phyloP scores from a whole-genome alignment of 2,329 filamentous ascomycete species.

The Fusarium sp. region DNA sequence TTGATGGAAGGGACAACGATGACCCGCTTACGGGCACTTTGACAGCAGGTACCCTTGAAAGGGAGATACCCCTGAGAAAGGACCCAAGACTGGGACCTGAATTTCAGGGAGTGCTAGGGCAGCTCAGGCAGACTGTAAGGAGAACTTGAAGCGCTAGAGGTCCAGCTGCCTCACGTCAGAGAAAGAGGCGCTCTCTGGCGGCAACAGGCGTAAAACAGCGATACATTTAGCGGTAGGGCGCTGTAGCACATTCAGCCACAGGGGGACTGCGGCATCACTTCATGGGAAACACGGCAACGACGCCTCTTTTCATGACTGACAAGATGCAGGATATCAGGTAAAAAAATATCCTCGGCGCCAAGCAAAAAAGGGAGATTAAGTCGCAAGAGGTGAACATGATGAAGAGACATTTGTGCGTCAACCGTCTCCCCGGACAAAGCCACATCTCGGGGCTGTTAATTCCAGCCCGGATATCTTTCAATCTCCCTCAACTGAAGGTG shows the following conservation, averaged over 20 bases:
- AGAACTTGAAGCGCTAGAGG: background rate
- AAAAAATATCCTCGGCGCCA: conserved; percentile 8
- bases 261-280: conserved; percentile 1
- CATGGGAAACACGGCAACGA: background rate
- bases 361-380: conserved; percentile 16
- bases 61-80: conserved; percentile 31
- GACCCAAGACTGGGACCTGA: background rate
- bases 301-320: background rate
- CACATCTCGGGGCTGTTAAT: background rate
- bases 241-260: conserved; percentile 28
- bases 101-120: conserved; percentile 11
- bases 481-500: conserved; percentile 8
- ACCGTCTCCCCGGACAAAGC: background rate
- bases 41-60: conserved; percentile 17
- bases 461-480: conserved; percentile 13
- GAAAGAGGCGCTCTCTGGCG: background rate
- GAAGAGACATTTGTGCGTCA: background rate
- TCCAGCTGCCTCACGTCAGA: background rate
- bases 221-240: conserved; percentile 6
- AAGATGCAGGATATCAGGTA: conserved; percentile 1
- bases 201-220: background rate
- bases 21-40: conserved; percentile 7
- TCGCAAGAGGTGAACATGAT: background rate
- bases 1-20: conserved; percentile 26
- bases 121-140: background rate